These are phyloP conservation scores for Fistulifera solaris DNA, from an alignment of 108 stramenopile species.

Conservation along the genomic window DNA sequence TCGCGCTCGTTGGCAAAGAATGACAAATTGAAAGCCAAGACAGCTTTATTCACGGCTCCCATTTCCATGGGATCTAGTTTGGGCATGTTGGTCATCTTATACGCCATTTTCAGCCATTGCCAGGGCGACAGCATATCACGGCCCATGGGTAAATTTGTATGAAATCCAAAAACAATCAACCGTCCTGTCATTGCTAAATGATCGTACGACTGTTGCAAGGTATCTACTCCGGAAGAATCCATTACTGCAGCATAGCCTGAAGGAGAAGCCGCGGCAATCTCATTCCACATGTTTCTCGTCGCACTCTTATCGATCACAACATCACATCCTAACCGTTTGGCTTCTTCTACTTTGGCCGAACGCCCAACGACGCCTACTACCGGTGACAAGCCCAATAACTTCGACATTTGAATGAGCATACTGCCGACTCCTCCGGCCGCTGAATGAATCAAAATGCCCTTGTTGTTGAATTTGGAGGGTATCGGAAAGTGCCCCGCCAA, in stretches of 20 bases:
- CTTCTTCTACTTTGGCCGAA: constrained; percentile 59
- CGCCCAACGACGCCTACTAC: constrained; percentile 81
- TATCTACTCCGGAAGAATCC: constrained; percentile 83
- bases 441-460: constrained; percentile 76
- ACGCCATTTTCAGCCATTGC: constrained; percentile 73
- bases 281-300: constrained; percentile 39
- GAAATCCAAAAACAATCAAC: constrained; percentile 82
- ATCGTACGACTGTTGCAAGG: constrained; percentile 68
- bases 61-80: constrained; percentile 83
- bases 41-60: constrained; percentile 50
- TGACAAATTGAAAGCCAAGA: constrained; percentile 80
- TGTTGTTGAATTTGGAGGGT: constrained; percentile 23
- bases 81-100: constrained; percentile 55
- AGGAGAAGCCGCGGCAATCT: constrained; percentile 27
- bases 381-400: constrained; percentile 51
- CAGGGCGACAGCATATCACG: constrained; percentile 54
- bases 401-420: constrained; percentile 82
- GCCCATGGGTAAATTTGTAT: constrained; percentile 76
- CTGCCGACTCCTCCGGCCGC: constrained; percentile 84
- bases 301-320: constrained; percentile 68
- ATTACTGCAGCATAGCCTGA: constrained; percentile 60
- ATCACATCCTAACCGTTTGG: constrained; percentile 65
- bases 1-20: constrained; percentile 79
- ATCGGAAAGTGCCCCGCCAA: constrained; percentile 60
- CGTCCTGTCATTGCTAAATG: constrained; percentile 71